Conservation (phyloP, 2,329 filamentous ascomycete genomes). For the Laburnicola sp. region DNA sequence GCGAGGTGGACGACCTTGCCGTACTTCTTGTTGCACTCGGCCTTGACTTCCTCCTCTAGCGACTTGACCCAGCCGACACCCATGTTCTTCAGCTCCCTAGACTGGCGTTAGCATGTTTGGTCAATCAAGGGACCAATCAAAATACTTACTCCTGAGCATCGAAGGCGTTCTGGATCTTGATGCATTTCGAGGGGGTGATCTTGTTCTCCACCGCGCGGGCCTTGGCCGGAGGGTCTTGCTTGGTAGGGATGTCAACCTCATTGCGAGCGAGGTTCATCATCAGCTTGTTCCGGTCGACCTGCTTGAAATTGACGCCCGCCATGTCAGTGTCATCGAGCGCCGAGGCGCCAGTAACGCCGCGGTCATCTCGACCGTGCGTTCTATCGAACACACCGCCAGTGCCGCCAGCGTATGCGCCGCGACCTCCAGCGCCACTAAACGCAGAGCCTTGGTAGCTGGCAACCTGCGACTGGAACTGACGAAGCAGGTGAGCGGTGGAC, state of each 20-base stretch:
- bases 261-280: slow-evolving; percentile 95
- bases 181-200: slow-evolving; percentile 86
- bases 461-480: slow-evolving; percentile 75
- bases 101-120: slow-evolving; percentile 18
- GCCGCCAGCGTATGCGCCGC: slow-evolving; percentile 78
- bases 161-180: slow-evolving; percentile 95
- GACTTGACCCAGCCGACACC: slow-evolving; percentile 76
- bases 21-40: slow-evolving; percentile 93
- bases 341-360: slow-evolving; percentile 83
- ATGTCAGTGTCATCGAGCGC: slow-evolving; percentile 97
- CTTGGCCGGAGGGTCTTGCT: slow-evolving; percentile 56
- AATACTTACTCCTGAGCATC: slow-evolving; percentile 80
- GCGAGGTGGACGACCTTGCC: slow-evolving; percentile 97
- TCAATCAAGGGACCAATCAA: neutral
- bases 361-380: slow-evolving; percentile 85
- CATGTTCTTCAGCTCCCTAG: slow-evolving; percentile 31
- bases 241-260: slow-evolving; percentile 71
- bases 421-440: slow-evolving; percentile 87
- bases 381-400: slow-evolving; percentile 78
- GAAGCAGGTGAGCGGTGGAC: slow-evolving; percentile 87
- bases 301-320: slow-evolving; percentile 98
- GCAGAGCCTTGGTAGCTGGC: slow-evolving; percentile 79
- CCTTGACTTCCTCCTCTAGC: slow-evolving; percentile 87
- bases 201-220: slow-evolving; percentile 77
- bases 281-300: slow-evolving; percentile 96